phyloP scores from a whole-genome alignment of 306 rosid species.

The Quercus rubra region DNA sequence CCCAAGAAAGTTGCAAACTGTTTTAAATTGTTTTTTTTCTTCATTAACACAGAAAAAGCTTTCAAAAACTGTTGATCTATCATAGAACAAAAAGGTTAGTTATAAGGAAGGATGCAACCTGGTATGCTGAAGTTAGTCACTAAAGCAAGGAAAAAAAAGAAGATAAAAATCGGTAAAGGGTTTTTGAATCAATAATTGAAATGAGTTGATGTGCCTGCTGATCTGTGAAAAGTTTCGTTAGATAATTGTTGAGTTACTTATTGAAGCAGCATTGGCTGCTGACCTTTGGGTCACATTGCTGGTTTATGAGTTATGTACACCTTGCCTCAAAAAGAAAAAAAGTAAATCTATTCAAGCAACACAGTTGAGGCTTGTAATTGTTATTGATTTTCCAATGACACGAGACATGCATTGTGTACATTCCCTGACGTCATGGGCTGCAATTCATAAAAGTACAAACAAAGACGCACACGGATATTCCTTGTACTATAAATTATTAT shows the following conservation, averaged over 20 bases:
- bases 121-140: not conserved
- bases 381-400: not conserved
- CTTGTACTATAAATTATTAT: not conserved
- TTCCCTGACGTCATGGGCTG: not conserved
- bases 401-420: not conserved
- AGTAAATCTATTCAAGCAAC: not conserved
- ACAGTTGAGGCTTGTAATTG: not conserved
- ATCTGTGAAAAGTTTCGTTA: not conserved
- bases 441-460: not conserved
- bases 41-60: too few species aligned
- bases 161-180: not conserved
- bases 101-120: not conserved
- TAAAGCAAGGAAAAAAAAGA: not conserved
- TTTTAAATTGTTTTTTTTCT: too few species aligned
- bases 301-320: not conserved
- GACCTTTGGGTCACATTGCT: not conserved
- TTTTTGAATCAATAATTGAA: not conserved
- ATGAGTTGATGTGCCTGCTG: not conserved
- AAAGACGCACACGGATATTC: not conserved
- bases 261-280: not conserved
- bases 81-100: not conserved
- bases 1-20: too few species aligned
- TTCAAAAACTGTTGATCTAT: not conserved
- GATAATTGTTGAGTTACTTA: not conserved
- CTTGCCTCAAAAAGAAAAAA: not conserved